These are phyloP conservation scores for Quercus variabilis DNA, from an alignment of 306 rosid genomes.

Conservation along the genomic window DNA sequence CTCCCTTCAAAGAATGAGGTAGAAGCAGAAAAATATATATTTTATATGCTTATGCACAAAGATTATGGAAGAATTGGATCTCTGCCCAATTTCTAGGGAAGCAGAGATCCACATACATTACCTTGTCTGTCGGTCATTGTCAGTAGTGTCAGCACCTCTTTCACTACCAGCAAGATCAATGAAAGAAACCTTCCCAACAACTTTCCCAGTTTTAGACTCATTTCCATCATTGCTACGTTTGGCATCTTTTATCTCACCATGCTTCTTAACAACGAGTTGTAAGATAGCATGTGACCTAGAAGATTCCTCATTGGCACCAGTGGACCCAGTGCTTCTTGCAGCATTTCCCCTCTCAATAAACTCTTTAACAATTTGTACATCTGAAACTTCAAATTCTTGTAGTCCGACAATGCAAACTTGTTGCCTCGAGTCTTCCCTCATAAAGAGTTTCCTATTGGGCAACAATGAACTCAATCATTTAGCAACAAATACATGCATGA, in stretches of 20 bases:
- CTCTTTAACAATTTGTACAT: constrained; percentile 89
- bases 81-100: too few species aligned
- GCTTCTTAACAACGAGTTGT: constrained; percentile 86
- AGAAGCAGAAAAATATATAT: not conserved
- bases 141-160: constrained; percentile 99
- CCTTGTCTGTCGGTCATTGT: constrained; percentile 99
- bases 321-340: constrained; percentile 96
- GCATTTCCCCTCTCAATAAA: constrained; percentile 92
- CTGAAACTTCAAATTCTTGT: constrained; percentile 99
- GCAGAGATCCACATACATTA: constrained; percentile 18
- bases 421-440: constrained; percentile 98
- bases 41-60: not conserved
- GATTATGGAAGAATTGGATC: not conserved
- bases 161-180: constrained; percentile 99
- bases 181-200: constrained; percentile 94
- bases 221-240: constrained; percentile 77
- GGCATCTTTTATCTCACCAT: constrained; percentile 69
- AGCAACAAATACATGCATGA: not conserved
- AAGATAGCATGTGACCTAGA: constrained; percentile 99
- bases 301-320: constrained; percentile 99
- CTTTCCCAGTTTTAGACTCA: constrained; percentile 78
- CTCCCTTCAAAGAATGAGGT: not conserved
- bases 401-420: constrained; percentile 99
- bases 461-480: constrained; percentile 13
- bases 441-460: constrained; percentile 78